phyloP scores from a whole-genome alignment of 805 yeast species.

The Cyberlindnera subsufficiens region DNA sequence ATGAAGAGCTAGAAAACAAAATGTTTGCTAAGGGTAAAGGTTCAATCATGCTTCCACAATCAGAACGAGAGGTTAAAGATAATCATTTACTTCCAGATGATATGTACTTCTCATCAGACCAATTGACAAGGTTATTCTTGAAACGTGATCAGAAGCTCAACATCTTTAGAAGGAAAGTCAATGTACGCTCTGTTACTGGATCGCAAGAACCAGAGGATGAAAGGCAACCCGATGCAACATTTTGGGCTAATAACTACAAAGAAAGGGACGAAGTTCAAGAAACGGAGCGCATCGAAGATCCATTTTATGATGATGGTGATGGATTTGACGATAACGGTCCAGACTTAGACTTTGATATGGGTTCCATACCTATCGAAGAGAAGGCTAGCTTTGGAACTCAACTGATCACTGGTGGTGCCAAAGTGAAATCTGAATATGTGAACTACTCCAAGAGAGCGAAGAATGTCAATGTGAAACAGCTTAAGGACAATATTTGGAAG shows the following conservation, averaged over 20 bases:
- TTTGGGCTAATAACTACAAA: constrained; percentile 65
- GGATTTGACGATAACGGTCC: constrained; percentile 27
- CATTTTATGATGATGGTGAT: constrained; percentile 12
- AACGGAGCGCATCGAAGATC: constrained; percentile 22
- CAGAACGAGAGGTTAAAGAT: constrained; percentile 33
- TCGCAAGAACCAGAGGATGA: constrained; percentile 13
- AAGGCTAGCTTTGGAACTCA: constrained; percentile 23
- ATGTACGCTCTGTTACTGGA: neutral
- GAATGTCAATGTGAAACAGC: constrained; percentile 64
- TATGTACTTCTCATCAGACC: constrained; percentile 61
- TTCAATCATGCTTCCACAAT: constrained; percentile 34
- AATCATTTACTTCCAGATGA: constrained; percentile 66
- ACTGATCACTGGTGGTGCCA: constrained; percentile 22
- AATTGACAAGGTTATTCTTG: constrained; percentile 59
- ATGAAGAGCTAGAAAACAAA: constrained; percentile 31
- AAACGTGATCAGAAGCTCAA: constrained; percentile 52
- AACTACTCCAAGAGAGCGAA: constrained; percentile 70
- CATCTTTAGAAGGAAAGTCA: constrained; percentile 20
- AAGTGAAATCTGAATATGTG: constrained; percentile 36
- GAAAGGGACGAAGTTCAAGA: constrained; percentile 31
- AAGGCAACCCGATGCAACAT: constrained; percentile 55
- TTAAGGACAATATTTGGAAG: constrained; percentile 76
- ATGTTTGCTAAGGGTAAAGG: constrained; percentile 33
- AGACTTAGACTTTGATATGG: neutral
- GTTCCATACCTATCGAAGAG: constrained; percentile 3